phyloP scores from a whole-genome alignment of 2,329 filamentous ascomycete genomes.

The Ampelomyces quisqualis region DNA sequence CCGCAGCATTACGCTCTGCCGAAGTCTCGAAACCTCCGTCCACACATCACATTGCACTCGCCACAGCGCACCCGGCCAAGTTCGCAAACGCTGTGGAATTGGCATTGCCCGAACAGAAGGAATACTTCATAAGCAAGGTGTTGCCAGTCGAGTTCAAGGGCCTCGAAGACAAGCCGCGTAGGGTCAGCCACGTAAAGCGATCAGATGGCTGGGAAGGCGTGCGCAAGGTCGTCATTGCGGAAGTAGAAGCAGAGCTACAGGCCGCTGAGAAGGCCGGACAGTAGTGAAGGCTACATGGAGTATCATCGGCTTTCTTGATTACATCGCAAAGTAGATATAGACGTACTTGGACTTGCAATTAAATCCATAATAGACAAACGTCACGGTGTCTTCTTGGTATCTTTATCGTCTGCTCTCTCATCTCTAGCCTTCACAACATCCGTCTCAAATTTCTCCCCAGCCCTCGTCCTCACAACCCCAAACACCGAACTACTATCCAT shows the following conservation, averaged over 20 bases:
- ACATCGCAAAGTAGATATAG: slow-evolving; percentile 3
- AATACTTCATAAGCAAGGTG: slow-evolving; percentile 76
- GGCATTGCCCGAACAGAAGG: slow-evolving; percentile 69
- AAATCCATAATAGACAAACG: not conserved
- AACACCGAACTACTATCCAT: slow-evolving; percentile 57
- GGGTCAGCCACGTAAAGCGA: slow-evolving; percentile 68
- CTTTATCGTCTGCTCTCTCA: not conserved
- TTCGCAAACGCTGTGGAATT: slow-evolving; percentile 83
- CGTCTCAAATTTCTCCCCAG: slow-evolving; percentile 50
- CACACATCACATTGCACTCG: slow-evolving; percentile 74
- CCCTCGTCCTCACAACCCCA: slow-evolving; percentile 49
- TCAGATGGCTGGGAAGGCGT: slow-evolving; percentile 70
- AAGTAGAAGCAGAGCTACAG: slow-evolving; percentile 59
- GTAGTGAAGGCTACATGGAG: too few species aligned
- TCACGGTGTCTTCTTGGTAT: not conserved
- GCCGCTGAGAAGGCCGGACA: slow-evolving; percentile 31
- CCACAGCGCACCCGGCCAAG: slow-evolving; percentile 94
- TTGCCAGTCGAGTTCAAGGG: slow-evolving; percentile 80
- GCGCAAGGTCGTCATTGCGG: slow-evolving; percentile 70
- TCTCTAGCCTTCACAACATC: slow-evolving; percentile 34
- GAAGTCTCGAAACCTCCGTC: slow-evolving; percentile 50
- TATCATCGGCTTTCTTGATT: too few species aligned
- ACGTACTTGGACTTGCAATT: not conserved
- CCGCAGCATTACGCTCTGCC: slow-evolving; percentile 71
- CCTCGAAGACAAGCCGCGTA: slow-evolving; percentile 71